A percentile compares a stretch with the other conserved stretches of the same genome.
Conservation (phyloP, 192 early-diverging fungal genomes). For the Podila horticola region DNA sequence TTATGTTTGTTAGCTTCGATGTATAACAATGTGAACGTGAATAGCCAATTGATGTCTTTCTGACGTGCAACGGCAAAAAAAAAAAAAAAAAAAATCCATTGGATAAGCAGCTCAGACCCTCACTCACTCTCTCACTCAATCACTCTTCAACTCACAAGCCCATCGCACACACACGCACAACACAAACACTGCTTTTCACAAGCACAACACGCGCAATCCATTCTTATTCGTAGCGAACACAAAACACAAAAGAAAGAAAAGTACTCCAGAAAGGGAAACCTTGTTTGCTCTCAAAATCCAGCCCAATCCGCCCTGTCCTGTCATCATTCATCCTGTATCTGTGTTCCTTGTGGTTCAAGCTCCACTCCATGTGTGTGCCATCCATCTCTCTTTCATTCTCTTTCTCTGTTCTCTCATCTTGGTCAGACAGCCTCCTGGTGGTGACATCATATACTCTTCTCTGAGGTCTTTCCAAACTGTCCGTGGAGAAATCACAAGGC, state of each 20-base stretch:
- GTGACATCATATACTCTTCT: neutral
- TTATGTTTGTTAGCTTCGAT: too few relatives aligned
- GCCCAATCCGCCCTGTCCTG: neutral
- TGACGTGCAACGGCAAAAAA: neutral
- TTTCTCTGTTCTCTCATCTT: neutral
- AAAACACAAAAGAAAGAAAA: neutral
- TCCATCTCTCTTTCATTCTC: neutral
- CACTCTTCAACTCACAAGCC: too few relatives aligned
- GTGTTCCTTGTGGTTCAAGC: too few relatives aligned
- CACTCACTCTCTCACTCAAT: too few relatives aligned
- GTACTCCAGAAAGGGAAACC: neutral
- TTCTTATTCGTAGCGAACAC: neutral
- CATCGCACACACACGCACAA: too few relatives aligned
- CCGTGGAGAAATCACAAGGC: conserved; percentile 16
- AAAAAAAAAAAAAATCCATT: neutral
- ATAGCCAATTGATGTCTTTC: neutral
- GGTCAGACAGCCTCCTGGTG: neutral
- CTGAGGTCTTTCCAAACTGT: neutral
- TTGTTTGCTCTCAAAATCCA: neutral
- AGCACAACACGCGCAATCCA: too few relatives aligned
- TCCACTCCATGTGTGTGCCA: too few relatives aligned
- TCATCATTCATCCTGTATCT: too few relatives aligned
- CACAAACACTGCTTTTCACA: too few relatives aligned
- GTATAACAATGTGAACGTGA: too few relatives aligned
- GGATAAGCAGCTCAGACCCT: neutral